phyloP scores from a whole-genome alignment of 257 asterid genomes.

The Solanum chmielewskii region DNA sequence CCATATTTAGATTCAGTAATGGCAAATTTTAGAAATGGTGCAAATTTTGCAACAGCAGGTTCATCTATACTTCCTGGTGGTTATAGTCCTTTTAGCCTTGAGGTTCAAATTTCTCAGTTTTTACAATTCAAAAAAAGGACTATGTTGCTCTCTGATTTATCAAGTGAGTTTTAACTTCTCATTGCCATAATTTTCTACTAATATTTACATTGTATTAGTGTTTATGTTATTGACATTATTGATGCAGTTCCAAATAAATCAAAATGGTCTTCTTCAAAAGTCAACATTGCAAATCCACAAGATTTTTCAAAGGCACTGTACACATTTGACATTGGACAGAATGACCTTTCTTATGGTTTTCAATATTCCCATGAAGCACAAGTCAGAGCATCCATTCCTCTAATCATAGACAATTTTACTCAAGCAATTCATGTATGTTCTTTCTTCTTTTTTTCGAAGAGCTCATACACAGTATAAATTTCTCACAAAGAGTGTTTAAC shows the following conservation, averaged over 20 bases:
- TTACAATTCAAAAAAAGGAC: constrained; percentile 28
- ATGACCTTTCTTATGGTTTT: constrained; percentile 26
- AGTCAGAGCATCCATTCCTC: constrained; percentile 20
- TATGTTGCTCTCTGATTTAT: not conserved
- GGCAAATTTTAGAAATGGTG: constrained; percentile 19
- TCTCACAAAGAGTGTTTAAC: not conserved
- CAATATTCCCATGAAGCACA: constrained; percentile 11
- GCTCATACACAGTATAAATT: not conserved
- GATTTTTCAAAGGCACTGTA: constrained; percentile 24
- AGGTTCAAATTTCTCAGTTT: constrained; percentile 28
- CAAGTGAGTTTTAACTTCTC: not conserved
- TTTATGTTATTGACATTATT: not conserved
- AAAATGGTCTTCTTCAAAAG: constrained; percentile 1
- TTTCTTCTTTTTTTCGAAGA: not conserved
- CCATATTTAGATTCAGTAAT: constrained; percentile 28
- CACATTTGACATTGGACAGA: constrained; percentile 41
- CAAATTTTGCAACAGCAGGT: constrained; percentile 29
- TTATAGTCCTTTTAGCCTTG: constrained; percentile 30
- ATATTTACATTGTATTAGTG: not conserved
- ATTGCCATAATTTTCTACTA: not conserved
- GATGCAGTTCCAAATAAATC: not conserved
- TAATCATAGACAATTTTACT: constrained; percentile 7
- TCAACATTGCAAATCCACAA: constrained; percentile 9
- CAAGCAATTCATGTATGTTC: constrained; percentile 11
- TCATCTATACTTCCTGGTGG: constrained; percentile 28